Evolutionary conservation across 129 eudicot species (phyloP).

Genomic region (Helianthus annuus): DNA sequence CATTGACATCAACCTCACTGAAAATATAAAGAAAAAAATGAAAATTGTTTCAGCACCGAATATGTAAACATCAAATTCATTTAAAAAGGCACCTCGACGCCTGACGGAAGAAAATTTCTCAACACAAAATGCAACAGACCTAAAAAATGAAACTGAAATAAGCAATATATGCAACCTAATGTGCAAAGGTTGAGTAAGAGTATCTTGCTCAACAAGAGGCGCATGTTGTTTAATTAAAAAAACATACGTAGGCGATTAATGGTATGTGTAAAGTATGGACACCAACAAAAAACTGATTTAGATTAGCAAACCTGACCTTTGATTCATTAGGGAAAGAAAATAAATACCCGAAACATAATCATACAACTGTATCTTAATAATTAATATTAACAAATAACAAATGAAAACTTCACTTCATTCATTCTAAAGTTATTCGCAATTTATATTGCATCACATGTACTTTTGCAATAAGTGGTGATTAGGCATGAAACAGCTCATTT

Average conservation of each 20-base stretch:
- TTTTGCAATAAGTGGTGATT: constrained; percentile 12
- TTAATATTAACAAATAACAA: constrained; percentile 6
- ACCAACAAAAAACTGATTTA: not conserved
- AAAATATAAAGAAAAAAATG: constrained; percentile 10
- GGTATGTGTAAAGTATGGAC: not conserved
- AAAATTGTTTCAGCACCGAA: constrained; percentile 14
- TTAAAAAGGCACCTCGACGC: not conserved
- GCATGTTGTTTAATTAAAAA: not conserved
- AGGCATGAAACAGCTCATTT: not conserved
- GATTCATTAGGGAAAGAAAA: constrained; percentile 17
- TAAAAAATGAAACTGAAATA: constrained; percentile 6
- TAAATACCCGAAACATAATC: not conserved
- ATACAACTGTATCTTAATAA: constrained; percentile 12
- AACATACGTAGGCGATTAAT: constrained; percentile 3
- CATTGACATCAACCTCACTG: constrained; percentile 52
- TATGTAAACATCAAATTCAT: constrained; percentile 3
- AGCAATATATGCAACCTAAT: not conserved
- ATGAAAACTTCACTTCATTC: constrained; percentile 9
- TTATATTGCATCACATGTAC: constrained; percentile 15
- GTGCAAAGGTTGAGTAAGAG: not conserved
- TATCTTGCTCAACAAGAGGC: not conserved
- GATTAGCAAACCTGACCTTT: constrained; percentile 20
- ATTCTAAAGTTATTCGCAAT: not conserved
- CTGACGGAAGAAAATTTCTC: not conserved
- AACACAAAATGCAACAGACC: constrained; percentile 16